Percentiles rank a stretch among this genome's conserved stretches.
Conservation (phyloP, 2,329 filamentous ascomycete genomes). For the Aspergillus terreus region DNA sequence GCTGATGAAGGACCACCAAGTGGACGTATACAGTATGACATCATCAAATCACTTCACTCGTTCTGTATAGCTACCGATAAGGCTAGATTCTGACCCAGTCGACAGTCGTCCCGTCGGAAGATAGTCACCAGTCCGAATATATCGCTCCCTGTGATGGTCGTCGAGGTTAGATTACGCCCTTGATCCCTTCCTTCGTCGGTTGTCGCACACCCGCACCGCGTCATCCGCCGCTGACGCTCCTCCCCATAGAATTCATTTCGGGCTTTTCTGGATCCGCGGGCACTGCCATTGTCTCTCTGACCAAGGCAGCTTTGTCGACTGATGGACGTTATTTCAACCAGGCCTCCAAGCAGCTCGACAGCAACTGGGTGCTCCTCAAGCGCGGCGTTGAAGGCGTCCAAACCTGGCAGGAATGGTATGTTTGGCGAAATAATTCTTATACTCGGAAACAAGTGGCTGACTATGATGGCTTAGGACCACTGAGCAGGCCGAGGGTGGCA, state of each 20-base stretch:
- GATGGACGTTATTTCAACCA: slow-evolving; percentile 99
- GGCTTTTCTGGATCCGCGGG: slow-evolving; percentile 95
- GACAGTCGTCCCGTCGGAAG: slow-evolving; percentile 90
- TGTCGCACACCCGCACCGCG: slow-evolving; percentile 2
- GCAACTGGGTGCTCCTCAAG: slow-evolving; percentile 88
- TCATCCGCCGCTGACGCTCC: slow-evolving; percentile 12
- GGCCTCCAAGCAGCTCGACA: slow-evolving; percentile 82
- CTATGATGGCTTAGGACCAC: slow-evolving; percentile 53
- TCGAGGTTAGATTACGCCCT: slow-evolving; percentile 52
- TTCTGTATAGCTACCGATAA: slow-evolving; percentile 3
- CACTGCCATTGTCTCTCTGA: slow-evolving; percentile 79
- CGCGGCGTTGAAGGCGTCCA: slow-evolving; percentile 90
- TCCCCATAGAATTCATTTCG: slow-evolving; percentile 68
- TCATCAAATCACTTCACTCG: slow-evolving; percentile 13
- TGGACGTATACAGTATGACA: slow-evolving; percentile 83
- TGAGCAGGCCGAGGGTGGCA: slow-evolving; percentile 80
- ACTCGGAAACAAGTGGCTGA: background rate
- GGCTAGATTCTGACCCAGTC: slow-evolving; percentile 31
- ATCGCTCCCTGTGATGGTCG: slow-evolving; percentile 93
- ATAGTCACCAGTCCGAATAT: slow-evolving; percentile 96
- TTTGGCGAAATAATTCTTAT: background rate
- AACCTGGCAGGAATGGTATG: slow-evolving; percentile 94
- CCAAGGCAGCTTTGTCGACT: slow-evolving; percentile 85
- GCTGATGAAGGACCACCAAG: slow-evolving; percentile 80
- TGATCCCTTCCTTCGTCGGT: slow-evolving; percentile 5